phyloP scores from a whole-genome alignment of 148 eudicot genomes.

The Gaultheria prostrata region DNA sequence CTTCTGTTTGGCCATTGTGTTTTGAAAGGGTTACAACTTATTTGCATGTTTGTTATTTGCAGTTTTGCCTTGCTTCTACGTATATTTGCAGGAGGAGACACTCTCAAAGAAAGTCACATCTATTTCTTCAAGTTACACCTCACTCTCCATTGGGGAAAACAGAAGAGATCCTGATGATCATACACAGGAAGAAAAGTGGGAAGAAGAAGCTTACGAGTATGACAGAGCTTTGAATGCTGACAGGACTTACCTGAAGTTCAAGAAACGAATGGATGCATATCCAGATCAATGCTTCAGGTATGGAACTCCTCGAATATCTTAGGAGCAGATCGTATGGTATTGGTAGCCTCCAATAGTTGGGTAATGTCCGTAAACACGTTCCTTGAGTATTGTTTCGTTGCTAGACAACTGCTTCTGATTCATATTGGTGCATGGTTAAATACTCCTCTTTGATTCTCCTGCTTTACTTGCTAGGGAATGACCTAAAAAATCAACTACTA shows the following conservation, averaged over 20 bases:
- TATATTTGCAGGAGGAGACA: slow-evolving; percentile 54
- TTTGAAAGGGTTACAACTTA: not conserved
- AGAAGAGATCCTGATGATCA: slow-evolving; percentile 37
- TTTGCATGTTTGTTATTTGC: slow-evolving; percentile 28
- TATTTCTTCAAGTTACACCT: slow-evolving; percentile 32
- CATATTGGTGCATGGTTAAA: not conserved
- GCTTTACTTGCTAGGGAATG: slow-evolving; percentile 4
- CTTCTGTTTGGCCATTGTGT: not conserved
- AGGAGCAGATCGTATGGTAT: not conserved
- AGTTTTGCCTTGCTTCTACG: slow-evolving; percentile 88
- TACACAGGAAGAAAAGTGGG: slow-evolving; percentile 62
- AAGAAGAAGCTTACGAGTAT: slow-evolving; percentile 76
- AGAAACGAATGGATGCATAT: slow-evolving; percentile 70
- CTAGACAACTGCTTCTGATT: not conserved
- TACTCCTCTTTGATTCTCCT: not conserved
- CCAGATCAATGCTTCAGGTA: slow-evolving; percentile 94
- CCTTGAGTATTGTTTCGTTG: not conserved
- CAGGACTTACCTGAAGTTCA: slow-evolving; percentile 90
- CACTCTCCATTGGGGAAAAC: slow-evolving; percentile 35
- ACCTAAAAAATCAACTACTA: not conserved
- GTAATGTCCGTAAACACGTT: not conserved
- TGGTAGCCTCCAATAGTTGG: not conserved
- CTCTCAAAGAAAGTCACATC: slow-evolving; percentile 34
- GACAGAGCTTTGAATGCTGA: slow-evolving; percentile 78
- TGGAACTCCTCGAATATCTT: not conserved